Evolutionary conservation across 768 basidiomycete species (phyloP).

Genomic region (Tremella yokohamensis): DNA sequence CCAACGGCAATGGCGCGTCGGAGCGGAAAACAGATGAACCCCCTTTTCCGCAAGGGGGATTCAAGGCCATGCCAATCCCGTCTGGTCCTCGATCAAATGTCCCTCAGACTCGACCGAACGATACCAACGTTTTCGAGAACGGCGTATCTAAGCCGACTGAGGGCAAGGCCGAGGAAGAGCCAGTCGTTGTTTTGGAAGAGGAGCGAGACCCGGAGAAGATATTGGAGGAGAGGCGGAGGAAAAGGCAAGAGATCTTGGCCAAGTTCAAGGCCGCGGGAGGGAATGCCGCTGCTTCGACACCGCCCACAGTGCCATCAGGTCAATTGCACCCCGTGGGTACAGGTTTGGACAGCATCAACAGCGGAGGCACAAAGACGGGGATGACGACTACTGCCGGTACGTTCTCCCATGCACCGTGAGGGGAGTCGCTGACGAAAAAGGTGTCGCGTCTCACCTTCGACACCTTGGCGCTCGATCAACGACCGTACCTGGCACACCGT

Average conservation of each 20-base stretch:
- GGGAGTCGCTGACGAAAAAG: conserved; percentile 11
- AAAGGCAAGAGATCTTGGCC: conserved; percentile 49
- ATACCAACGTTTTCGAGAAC: not conserved
- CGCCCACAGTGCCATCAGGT: conserved; percentile 4
- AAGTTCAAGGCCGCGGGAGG: conserved; percentile 44
- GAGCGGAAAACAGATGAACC: not conserved
- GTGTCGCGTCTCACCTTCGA: conserved; percentile 36
- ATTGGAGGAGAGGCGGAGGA: conserved; percentile 43
- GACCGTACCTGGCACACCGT: conserved; percentile 28
- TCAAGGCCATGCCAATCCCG: conserved; percentile 19
- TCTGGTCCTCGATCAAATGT: conserved; percentile 17
- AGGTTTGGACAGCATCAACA: conserved; percentile 35
- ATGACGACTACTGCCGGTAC: conserved; percentile 25
- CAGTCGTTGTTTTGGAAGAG: conserved; percentile 28
- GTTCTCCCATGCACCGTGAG: conserved; percentile 1
- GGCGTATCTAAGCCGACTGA: conserved; percentile 12
- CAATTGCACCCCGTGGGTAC: conserved; percentile 16
- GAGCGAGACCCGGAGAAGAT: conserved; percentile 40
- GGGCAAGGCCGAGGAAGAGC: conserved; percentile 17
- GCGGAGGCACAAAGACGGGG: conserved; percentile 29
- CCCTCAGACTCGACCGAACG: conserved; percentile 9
- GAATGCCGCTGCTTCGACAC: conserved; percentile 2
- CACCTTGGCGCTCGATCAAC: conserved; percentile 35
- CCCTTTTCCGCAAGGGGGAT: conserved; percentile 13
- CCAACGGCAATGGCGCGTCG: conserved; percentile 5